A percentile compares a stretch with the other conserved stretches of the same genome.
Conservation (phyloP, 805 yeast species). For the Lipomyces yamadae region DNA sequence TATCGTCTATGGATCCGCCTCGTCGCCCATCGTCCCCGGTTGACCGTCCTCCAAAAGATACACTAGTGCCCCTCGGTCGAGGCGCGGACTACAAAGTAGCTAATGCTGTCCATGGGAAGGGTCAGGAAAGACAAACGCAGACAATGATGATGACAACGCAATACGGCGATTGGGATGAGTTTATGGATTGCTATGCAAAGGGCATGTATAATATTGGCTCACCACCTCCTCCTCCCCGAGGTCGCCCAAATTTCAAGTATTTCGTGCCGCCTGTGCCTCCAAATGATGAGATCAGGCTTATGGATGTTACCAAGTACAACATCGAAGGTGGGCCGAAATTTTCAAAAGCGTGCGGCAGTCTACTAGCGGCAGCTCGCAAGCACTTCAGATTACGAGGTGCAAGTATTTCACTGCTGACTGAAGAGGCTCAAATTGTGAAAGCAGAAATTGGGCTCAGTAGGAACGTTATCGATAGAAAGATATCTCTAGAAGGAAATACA, state of each 20-base stretch:
- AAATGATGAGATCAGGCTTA: slow-evolving; percentile 17
- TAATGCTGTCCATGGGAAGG: neutral
- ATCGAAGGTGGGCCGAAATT: slow-evolving; percentile 9
- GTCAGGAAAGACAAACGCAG: neutral
- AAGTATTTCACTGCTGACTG: slow-evolving; percentile 59
- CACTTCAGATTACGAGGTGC: slow-evolving; percentile 22
- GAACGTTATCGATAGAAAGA: slow-evolving; percentile 57
- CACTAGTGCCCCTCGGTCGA: neutral
- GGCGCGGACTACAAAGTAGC: neutral
- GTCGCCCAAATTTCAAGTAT: slow-evolving; percentile 7
- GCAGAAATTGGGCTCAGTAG: slow-evolving; percentile 55
- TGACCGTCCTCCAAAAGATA: neutral
- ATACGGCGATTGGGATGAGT: slow-evolving; percentile 14
- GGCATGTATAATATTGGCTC: slow-evolving; percentile 24
- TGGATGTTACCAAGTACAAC: slow-evolving; percentile 24
- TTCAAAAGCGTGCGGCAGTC: neutral
- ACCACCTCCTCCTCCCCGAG: slow-evolving; percentile 22
- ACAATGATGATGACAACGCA: slow-evolving; percentile 13
- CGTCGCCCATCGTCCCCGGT: slow-evolving; percentile 3
- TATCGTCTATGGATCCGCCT: neutral
- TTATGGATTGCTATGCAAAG: slow-evolving; percentile 16
- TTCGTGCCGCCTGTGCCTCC: slow-evolving; percentile 28
- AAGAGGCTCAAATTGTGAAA: slow-evolving; percentile 56
- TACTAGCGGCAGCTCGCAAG: slow-evolving; percentile 17
- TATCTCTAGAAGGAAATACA: slow-evolving; percentile 72